Conservation (phyloP, 768 basidiomycete species). For the Mycena amicta region DNA sequence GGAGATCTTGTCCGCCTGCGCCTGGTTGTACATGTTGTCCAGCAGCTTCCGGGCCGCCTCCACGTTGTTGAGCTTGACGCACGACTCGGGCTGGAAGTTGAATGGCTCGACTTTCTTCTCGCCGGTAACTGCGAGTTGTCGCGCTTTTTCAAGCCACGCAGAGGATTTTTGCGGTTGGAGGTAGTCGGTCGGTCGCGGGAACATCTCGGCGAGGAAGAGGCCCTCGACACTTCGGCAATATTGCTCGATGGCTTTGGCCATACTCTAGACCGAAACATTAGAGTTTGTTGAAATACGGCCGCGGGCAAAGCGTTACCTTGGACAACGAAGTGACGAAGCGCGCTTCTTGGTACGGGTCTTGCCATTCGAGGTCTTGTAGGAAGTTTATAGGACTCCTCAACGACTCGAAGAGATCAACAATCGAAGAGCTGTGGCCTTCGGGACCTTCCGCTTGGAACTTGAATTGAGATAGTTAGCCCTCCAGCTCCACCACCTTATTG, state of each 20-base stretch:
- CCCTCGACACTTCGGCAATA: constrained; percentile 88
- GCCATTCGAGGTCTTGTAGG: constrained; percentile 89
- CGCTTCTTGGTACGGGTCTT: constrained; percentile 85
- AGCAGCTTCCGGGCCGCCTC: constrained; percentile 88
- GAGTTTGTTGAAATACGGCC: background rate
- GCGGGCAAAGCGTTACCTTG: constrained; percentile 52
- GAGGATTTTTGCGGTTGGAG: constrained; percentile 84
- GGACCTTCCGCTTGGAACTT: constrained; percentile 79
- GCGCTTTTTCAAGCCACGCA: constrained; percentile 86
- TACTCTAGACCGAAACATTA: constrained; percentile 54
- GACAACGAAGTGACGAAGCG: constrained; percentile 87
- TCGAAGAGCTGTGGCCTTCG: constrained; percentile 93
- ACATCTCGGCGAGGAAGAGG: constrained; percentile 95
- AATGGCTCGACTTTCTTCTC: constrained; percentile 96
- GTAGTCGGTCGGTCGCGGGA: constrained; percentile 77
- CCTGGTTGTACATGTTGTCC: constrained; percentile 91
- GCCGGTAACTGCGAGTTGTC: constrained; percentile 69
- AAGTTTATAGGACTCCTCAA: constrained; percentile 88
- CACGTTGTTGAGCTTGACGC: constrained; percentile 97
- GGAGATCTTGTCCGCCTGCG: constrained; percentile 86
- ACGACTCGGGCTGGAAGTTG: constrained; percentile 91
- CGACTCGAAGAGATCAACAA: constrained; percentile 94
- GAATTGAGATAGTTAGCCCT: constrained; percentile 27
- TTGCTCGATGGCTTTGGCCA: constrained; percentile 89
- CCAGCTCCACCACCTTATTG: background rate